Conservation (phyloP, 176 grass and related monocot species). For the Rhynchospora pubera region DNA sequence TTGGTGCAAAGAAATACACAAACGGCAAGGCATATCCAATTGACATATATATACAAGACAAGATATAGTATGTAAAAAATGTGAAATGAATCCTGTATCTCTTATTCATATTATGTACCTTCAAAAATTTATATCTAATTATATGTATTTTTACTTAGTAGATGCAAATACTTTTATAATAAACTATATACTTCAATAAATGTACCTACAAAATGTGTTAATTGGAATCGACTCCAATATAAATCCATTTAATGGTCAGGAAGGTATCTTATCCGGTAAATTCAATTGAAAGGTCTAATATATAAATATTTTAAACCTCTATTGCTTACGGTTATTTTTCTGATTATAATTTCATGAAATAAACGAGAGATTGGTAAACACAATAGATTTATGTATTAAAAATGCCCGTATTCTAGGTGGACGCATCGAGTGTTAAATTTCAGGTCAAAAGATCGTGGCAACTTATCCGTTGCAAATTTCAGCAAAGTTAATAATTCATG, state of each 20-base stretch:
- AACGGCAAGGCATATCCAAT: background rate
- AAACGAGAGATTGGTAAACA: background rate
- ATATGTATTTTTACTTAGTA: too few species aligned
- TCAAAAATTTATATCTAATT: too few species aligned
- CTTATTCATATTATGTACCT: too few species aligned
- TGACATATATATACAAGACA: background rate
- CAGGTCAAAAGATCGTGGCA: conserved; percentile 7
- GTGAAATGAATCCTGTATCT: too few species aligned
- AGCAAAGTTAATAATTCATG: background rate
- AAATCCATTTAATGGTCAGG: background rate
- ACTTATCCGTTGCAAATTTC: background rate
- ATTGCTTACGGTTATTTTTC: background rate
- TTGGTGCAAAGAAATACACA: background rate
- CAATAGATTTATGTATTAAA: background rate
- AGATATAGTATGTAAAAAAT: background rate
- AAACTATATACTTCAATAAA: too few species aligned
- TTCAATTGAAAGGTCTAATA: background rate
- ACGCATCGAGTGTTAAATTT: background rate
- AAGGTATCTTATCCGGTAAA: background rate
- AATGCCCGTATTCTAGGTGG: background rate
- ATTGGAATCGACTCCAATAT: background rate
- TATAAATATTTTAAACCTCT: background rate
- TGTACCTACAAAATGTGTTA: background rate
- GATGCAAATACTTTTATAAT: too few species aligned
- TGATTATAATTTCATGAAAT: background rate